Evolutionary conservation across 1,284 basidiomycete species (phyloP).

Genomic region (Irpex sp.): DNA sequence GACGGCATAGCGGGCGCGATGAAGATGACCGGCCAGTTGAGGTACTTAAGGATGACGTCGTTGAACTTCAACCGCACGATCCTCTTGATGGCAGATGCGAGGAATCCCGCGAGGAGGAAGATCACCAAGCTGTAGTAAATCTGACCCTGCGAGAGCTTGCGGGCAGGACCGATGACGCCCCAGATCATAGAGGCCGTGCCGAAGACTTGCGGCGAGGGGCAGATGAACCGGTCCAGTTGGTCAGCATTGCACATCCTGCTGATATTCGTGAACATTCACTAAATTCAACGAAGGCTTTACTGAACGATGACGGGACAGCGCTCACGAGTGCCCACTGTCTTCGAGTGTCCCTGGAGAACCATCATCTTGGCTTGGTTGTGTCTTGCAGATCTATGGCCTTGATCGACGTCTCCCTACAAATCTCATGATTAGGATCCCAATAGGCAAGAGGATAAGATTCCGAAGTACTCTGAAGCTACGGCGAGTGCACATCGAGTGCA

Average conservation of each 20-base stretch:
- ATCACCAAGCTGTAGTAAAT: conserved; percentile 31
- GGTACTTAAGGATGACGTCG: conserved; percentile 54
- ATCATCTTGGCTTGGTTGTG: too few relatives aligned
- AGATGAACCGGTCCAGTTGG: conserved; percentile 33
- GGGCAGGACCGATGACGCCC: conserved; percentile 40
- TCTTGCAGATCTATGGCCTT: too few relatives aligned
- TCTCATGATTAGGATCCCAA: too few relatives aligned
- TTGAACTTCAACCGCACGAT: conserved; percentile 52
- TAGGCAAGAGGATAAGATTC: too few relatives aligned
- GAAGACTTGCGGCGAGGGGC: conserved; percentile 31
- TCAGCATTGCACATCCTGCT: conserved; percentile 32
- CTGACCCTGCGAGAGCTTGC: conserved; percentile 33
- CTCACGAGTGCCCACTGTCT: too few relatives aligned
- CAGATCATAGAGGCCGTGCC: conserved; percentile 37
- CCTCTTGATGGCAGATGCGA: not conserved
- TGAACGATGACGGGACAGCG: too few relatives aligned
- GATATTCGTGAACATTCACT: conserved; percentile 43
- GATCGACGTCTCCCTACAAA: too few relatives aligned
- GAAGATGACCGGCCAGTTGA: conserved; percentile 63
- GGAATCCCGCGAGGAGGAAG: conserved; percentile 43
- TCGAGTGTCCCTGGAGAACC: too few relatives aligned
- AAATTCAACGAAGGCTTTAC: too few relatives aligned
- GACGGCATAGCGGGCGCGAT: conserved; percentile 42
- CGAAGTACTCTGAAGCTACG: too few relatives aligned
- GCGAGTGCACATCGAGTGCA: too few relatives aligned